These are phyloP conservation scores for Royoungia palumana DNA, from an alignment of 768 basidiomycete genomes.

Conservation along the genomic window DNA sequence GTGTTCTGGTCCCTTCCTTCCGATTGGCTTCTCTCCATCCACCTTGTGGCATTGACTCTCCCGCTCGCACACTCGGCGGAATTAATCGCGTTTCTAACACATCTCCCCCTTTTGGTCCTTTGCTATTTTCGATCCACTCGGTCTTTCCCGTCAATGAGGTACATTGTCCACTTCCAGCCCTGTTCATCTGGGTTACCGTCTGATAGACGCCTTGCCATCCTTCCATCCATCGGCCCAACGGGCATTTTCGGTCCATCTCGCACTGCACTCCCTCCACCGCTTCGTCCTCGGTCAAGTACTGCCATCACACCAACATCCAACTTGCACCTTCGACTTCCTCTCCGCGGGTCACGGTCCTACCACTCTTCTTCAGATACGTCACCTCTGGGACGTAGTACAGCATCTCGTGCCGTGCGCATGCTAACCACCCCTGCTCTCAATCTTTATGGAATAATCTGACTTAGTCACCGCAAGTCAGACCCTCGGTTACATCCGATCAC, in stretches of 20 bases:
- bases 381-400: constrained; percentile 23
- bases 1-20: constrained; percentile 38
- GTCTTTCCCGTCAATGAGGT: constrained; percentile 32
- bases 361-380: constrained; percentile 15
- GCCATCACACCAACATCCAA: neutral
- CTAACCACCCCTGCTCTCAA: constrained; percentile 5
- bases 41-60: constrained; percentile 38
- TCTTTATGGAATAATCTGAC: constrained; percentile 20
- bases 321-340: neutral
- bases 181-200: constrained; percentile 14
- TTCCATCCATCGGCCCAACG: constrained; percentile 7
- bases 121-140: constrained; percentile 32
- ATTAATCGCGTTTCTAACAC: constrained; percentile 34
- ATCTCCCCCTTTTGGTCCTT: constrained; percentile 45
- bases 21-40: constrained; percentile 44
- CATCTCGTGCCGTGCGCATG: constrained; percentile 18
- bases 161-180: constrained; percentile 30
- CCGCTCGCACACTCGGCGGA: constrained; percentile 32
- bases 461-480: neutral
- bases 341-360: constrained; percentile 14
- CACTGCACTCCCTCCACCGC: neutral
- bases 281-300: neutral
- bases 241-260: constrained; percentile 5
- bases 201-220: constrained; percentile 16
- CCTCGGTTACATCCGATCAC: constrained; percentile 28